phyloP scores from a whole-genome alignment of 768 basidiomycete genomes.

The Mycena kentingensis region DNA sequence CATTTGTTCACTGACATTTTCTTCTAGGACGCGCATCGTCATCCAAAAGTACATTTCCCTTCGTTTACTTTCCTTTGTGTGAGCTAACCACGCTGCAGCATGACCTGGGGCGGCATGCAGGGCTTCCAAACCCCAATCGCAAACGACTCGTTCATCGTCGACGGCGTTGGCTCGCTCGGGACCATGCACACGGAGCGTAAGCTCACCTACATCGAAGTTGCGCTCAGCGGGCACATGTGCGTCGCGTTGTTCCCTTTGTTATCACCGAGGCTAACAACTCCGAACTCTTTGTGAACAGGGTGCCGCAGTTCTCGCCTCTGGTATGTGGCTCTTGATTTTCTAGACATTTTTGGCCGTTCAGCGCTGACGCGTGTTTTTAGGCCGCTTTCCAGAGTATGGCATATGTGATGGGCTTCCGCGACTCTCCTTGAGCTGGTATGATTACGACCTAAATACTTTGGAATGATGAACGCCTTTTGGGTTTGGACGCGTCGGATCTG shows the following conservation, averaged over 20 bases:
- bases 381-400: constrained; percentile 64
- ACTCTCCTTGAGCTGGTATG: constrained; percentile 39
- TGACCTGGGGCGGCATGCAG: constrained; percentile 62
- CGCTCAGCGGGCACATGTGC: constrained; percentile 73
- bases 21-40: constrained; percentile 53
- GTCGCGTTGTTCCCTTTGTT: constrained; percentile 11
- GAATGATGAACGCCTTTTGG: background rate
- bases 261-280: too few species aligned
- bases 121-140: constrained; percentile 73
- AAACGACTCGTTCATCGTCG: constrained; percentile 68
- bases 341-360: background rate
- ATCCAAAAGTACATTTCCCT: constrained; percentile 58
- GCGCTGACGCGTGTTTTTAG: background rate
- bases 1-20: background rate
- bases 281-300: constrained; percentile 43
- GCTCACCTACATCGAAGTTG: constrained; percentile 67
- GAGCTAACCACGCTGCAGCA: constrained; percentile 28
- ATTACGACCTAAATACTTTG: too few species aligned
- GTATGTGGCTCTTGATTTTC: background rate
- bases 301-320: constrained; percentile 64
- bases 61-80: background rate
- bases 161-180: constrained; percentile 69
- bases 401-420: constrained; percentile 65
- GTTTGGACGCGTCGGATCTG: background rate
- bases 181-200: constrained; percentile 67